Evolutionary conservation across 2,329 filamentous ascomycete genomes (phyloP), one percentile per base, ranked within the genome.

Genomic region (Decorospora gaudefroyi): DNA sequence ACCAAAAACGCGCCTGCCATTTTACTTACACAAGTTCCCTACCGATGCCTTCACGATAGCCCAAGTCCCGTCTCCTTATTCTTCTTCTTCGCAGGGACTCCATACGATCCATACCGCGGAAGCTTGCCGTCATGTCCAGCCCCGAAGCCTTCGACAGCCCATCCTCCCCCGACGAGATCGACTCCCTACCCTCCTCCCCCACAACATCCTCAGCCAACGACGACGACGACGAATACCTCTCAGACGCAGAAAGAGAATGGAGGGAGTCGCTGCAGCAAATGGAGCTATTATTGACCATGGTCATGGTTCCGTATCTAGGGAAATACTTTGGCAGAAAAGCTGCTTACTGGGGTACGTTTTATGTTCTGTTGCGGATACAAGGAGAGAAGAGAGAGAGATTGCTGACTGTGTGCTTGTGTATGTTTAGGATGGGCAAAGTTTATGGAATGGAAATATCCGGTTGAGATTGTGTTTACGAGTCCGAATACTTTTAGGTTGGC

Each of bases 261-360:
- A 87, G 92, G 62, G 88, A 91, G 63, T 95, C 88, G 62, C 75
- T 99, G 52, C 89, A 96, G 72, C 93, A 99, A 74, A 74, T 99
- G 48, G 90, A 99, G 75, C 78, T 97, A 55, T 78, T 99, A 57
- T 73, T 97, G 67, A 95, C 88, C 13, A 95, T 99, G 90, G 87
- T 97, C 34, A 72, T 97, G 59, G 86, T 99, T 36, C 93, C 93
- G 2, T 96, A 95, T 71, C 77, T 90, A 58, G 93, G 93, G 46
- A 99, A 97, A 74, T 97, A 90, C 74, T 83, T 96, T 70, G 93
- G 93, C 31, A 82, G 93, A 69, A 95, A 90, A 72, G 95, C 91
- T 76, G 92, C 92, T 47, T 96, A 95, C 69, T 96, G 90, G 89
- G 90, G 92, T 96, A 79, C 69, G 86, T 78, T n/a, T n/a, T 16